phyloP scores from a whole-genome alignment of 1,139 yeast species.

The Candida sp. region DNA sequence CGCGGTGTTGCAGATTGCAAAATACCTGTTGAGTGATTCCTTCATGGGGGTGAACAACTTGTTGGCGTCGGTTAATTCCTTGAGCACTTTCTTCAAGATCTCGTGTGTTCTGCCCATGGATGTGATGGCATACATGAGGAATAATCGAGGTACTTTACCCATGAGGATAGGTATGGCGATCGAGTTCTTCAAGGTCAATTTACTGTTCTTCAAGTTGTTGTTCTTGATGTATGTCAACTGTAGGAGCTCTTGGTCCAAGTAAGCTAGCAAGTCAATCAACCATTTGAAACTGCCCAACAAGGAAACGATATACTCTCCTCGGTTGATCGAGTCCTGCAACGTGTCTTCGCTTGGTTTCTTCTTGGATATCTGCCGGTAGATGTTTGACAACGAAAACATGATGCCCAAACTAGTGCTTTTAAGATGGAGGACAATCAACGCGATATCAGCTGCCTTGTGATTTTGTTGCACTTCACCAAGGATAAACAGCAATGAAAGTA shows the following conservation, averaged over 20 bases:
- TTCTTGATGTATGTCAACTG: conserved; percentile 32
- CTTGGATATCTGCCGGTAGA: conserved; percentile 59
- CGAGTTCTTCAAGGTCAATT: conserved; percentile 33
- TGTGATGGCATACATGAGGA: conserved; percentile 70
- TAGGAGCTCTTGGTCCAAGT: conserved; percentile 69
- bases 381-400: conserved; percentile 70
- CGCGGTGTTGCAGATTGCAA: conserved; percentile 53
- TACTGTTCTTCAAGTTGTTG: conserved; percentile 22
- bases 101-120: conserved; percentile 73
- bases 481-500: conserved; percentile 65
- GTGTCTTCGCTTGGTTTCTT: conserved; percentile 54
- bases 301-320: conserved; percentile 63
- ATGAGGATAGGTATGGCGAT: conserved; percentile 57
- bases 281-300: conserved; percentile 78
- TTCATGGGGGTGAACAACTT: conserved; percentile 55
- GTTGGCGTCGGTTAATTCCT: conserved; percentile 44
- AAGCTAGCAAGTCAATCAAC: conserved; percentile 73
- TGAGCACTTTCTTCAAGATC: conserved; percentile 49
- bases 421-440: conserved; percentile 71
- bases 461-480: conserved; percentile 58
- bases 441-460: conserved; percentile 56
- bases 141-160: conserved; percentile 72
- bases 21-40: conserved; percentile 57
- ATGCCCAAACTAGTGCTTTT: conserved; percentile 76
- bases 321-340: conserved; percentile 54